Evolutionary conservation across 352 stramenopile genomes (phyloP).

Genomic region (Phytophthora sp.): DNA sequence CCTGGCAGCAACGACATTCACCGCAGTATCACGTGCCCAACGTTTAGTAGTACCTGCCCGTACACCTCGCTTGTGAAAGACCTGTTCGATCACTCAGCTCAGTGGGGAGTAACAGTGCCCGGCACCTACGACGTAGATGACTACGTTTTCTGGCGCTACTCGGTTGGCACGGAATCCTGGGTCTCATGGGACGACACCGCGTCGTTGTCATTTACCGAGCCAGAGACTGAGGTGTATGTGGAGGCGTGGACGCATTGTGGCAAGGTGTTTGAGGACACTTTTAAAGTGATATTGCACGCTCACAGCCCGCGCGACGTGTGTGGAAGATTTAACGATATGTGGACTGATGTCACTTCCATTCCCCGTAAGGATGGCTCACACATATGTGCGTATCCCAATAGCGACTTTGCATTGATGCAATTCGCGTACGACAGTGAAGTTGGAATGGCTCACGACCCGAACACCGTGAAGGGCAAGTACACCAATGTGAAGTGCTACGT

Average conservation of each 20-base stretch:
- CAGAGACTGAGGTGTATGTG: constrained; percentile 44
- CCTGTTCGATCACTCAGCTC: constrained; percentile 6
- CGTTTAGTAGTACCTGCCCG: constrained; percentile 6
- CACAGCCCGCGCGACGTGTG: constrained; percentile 26
- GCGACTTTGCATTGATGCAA: constrained; percentile 23
- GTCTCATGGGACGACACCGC: constrained; percentile 1
- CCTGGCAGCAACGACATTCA: constrained; percentile 12
- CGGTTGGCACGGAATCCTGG: constrained; percentile 13
- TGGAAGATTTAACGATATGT: constrained; percentile 17
- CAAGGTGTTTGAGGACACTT: constrained; percentile 25
- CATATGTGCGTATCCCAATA: constrained; percentile 25
- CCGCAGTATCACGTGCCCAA: constrained; percentile 17
- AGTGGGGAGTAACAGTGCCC: constrained; percentile 1
- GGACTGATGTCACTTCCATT: neutral
- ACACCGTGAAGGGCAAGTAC: constrained; percentile 29
- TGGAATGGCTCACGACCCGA: neutral
- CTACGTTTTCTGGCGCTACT: constrained; percentile 61
- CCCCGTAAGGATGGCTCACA: constrained; percentile 1
- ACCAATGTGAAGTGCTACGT: constrained; percentile 34
- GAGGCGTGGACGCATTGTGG: constrained; percentile 68
- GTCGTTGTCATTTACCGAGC: constrained; percentile 24
- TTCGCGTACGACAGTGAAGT: constrained; percentile 23
- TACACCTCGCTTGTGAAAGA: constrained; percentile 13
- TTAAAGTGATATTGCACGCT: constrained; percentile 42
- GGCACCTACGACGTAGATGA: constrained; percentile 11